Base-by-base conservation (phyloP, 1,284 basidiomycete genomes). In the Grifola frondosa region DNA sequence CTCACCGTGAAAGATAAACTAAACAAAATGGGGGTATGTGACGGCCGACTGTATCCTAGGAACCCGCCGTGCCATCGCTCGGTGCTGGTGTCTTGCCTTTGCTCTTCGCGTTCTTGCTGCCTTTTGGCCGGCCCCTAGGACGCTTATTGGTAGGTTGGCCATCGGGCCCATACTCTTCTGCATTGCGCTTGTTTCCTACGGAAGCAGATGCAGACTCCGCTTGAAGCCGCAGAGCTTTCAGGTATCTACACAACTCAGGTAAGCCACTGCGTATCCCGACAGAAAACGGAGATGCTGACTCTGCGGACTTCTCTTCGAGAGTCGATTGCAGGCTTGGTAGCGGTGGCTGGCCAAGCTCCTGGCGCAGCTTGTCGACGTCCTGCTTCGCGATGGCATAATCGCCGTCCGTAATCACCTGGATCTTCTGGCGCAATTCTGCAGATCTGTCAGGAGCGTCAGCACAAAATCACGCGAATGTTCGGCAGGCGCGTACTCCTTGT, bases 311-410 rank as follows among this genome's bases (percentile, higher is more conserved):
- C 56, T 89, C 88, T 37, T 89, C 86, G 30, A 90, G 62, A 21
- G 80, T 85, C 28, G 68, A 67, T 54, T 89, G 84, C 21, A 90
- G 57, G 55, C 73, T 80, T 3, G 85, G 86, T 17, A 88, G 61
- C 3, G 87, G 78, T 1, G 77, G 67, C 57, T 89, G 81, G 1
- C 85, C 88, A 7, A 90, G 78, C 57, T 90, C 87, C 40, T 72
- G 71, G 37, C 87, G 77, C 30, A 90, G 68, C 38, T 74, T 67
- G 57, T 90, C 87, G 31, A 90, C 87, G 50, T 89, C 85, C 22
- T 64, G 64, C 62, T 90, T 90, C 4, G 86, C 82, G 8, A 63
- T 57, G 17, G 81, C 71, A 57, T 90, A 90, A 46, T 89, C 88
- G 25, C 81, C 83, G 35, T 87, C 85, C 20, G 83, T 80, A 15